Conservation (phyloP, 257 asterid genomes). For the Ilex aquifolium region DNA sequence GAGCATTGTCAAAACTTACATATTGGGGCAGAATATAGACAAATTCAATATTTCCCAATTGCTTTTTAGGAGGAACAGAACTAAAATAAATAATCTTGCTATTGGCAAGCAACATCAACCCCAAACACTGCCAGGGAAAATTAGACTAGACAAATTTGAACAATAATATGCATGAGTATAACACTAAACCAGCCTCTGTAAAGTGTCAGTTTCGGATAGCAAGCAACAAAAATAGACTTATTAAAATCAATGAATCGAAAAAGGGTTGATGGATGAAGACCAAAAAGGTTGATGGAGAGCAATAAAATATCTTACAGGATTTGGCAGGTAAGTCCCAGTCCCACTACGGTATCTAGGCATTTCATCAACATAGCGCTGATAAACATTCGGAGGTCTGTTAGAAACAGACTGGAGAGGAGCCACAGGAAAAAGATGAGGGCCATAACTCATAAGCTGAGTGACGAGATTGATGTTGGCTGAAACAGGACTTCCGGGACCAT, state of each 20-base stretch:
- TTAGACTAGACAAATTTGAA: no score
- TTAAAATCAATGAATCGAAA: neutral
- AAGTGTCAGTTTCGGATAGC: no score
- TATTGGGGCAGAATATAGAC: no score
- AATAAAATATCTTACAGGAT: slow-evolving; percentile 67
- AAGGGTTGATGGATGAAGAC: slow-evolving; percentile 1
- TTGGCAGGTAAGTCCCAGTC: slow-evolving; percentile 96
- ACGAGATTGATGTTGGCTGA: slow-evolving; percentile 52
- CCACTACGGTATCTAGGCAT: slow-evolving; percentile 86
- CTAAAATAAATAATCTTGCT: no score
- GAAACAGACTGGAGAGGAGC: slow-evolving; percentile 67
- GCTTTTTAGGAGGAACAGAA: no score
- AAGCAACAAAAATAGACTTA: no score
- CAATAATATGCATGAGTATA: no score
- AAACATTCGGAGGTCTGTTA: slow-evolving; percentile 53
- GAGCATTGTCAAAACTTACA: no score
- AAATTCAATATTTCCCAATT: no score
- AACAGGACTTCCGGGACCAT: slow-evolving; percentile 70
- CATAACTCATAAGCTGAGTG: slow-evolving; percentile 65
- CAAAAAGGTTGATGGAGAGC: neutral
- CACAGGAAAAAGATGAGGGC: slow-evolving; percentile 62
- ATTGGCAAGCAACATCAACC: no score
- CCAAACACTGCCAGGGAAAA: no score
- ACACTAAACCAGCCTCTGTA: no score
- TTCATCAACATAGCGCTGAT: slow-evolving; percentile 63